phyloP scores from a whole-genome alignment of 2,329 filamentous ascomycete genomes.

The Fusarium chaquense region DNA sequence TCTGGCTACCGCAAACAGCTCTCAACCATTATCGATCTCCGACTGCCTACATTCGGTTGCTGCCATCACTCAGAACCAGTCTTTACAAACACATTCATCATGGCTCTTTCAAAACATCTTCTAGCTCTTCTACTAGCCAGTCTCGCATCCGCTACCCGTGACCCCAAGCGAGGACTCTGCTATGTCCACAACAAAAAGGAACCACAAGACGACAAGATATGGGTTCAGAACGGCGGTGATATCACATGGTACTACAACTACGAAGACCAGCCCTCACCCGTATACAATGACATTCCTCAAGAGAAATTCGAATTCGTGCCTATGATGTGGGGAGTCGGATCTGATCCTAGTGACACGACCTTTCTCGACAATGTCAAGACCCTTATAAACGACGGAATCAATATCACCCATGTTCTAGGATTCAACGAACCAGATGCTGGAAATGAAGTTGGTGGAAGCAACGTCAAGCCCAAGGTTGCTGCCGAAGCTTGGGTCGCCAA shows the following conservation, averaged over 20 bases:
- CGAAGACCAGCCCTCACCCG: slow-evolving; percentile 64
- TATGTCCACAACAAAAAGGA: slow-evolving; percentile 69
- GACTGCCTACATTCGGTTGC: not conserved
- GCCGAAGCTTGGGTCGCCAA: slow-evolving; percentile 77
- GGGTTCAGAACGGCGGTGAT: slow-evolving; percentile 67
- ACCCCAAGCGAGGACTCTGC: slow-evolving; percentile 77
- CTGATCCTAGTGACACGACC: slow-evolving; percentile 62
- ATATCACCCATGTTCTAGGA: slow-evolving; percentile 75
- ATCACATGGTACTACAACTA: slow-evolving; percentile 93
- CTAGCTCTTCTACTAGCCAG: slow-evolving; percentile 40
- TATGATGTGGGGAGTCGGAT: slow-evolving; percentile 78
- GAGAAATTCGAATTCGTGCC: slow-evolving; percentile 78
- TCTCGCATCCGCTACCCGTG: slow-evolving; percentile 45
- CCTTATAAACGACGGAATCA: slow-evolving; percentile 64
- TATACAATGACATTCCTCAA: slow-evolving; percentile 62
- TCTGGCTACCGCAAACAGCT: not conserved
- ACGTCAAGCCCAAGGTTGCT: slow-evolving; percentile 69
- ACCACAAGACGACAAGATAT: slow-evolving; percentile 73
- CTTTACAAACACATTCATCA: not conserved
- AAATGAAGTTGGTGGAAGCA: slow-evolving; percentile 68
- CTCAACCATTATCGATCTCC: not conserved
- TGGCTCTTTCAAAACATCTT: slow-evolving; percentile 25
- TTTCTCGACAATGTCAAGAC: slow-evolving; percentile 71
- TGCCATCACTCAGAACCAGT: not conserved
- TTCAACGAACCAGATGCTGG: slow-evolving; percentile 84